These are phyloP conservation scores for Cadophora sp. DNA, from an alignment of 2,329 filamentous ascomycete genomes.

Conservation along the genomic window DNA sequence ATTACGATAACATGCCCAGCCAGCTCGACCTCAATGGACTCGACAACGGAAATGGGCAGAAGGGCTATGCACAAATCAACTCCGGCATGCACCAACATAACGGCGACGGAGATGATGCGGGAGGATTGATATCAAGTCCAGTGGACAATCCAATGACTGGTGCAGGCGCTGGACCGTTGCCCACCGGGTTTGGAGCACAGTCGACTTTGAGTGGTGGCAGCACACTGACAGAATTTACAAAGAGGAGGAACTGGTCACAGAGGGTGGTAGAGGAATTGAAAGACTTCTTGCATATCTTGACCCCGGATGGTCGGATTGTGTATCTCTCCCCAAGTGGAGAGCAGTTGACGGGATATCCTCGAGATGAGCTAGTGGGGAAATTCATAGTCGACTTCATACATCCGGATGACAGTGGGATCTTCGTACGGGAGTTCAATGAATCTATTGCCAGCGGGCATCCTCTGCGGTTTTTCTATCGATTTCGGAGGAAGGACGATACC, in stretches of 20 bases:
- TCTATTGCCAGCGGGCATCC: conserved; percentile 82
- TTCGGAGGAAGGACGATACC: conserved; percentile 74
- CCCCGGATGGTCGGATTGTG: conserved; percentile 80
- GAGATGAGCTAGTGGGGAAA: conserved; percentile 73
- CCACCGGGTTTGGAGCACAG: conserved; percentile 42
- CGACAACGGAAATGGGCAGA: conserved; percentile 32
- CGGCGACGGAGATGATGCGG: conserved; percentile 29
- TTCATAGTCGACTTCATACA: conserved; percentile 86
- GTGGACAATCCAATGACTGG: conserved; percentile 38
- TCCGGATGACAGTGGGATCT: conserved; percentile 81
- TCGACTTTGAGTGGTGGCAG: conserved; percentile 49
- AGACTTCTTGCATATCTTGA: conserved; percentile 88
- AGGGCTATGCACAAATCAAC: conserved; percentile 42
- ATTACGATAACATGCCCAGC: conserved; percentile 52
- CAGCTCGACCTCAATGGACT: conserved; percentile 49
- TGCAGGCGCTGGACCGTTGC: conserved; percentile 44
- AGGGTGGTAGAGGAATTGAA: conserved; percentile 88
- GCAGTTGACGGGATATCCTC: conserved; percentile 75
- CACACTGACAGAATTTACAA: conserved; percentile 70
- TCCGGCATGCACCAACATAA: conserved; percentile 32
- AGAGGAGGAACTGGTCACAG: conserved; percentile 81
- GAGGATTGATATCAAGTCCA: conserved; percentile 20
- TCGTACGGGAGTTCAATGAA: conserved; percentile 88
- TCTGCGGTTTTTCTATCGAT: conserved; percentile 85
- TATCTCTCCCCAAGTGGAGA: conserved; percentile 85